Evolutionary conservation across 2,329 filamentous ascomycete species (phyloP).

Genomic region (Curvularia eragrostidis): DNA sequence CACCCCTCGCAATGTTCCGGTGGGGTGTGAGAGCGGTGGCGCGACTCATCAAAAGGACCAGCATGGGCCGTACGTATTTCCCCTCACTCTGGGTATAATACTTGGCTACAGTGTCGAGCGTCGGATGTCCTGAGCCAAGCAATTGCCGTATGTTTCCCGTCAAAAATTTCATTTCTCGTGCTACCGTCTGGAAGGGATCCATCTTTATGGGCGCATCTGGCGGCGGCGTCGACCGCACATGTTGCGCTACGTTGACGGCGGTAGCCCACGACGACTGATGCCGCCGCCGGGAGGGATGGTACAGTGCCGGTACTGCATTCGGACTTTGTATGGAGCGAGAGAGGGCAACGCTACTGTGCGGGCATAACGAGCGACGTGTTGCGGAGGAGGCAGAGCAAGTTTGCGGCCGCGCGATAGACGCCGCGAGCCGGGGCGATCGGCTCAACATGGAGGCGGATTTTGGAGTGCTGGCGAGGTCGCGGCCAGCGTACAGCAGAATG

Average conservation of each 20-base stretch:
- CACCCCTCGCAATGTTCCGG: constrained; percentile 24
- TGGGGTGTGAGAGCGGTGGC: constrained; percentile 84
- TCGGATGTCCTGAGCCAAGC: constrained; percentile 92
- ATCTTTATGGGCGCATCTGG: constrained; percentile 73
- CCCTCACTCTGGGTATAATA: constrained; percentile 98
- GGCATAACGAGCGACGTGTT: constrained; percentile 36
- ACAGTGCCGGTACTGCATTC: constrained; percentile 32
- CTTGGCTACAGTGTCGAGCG: constrained; percentile 92
- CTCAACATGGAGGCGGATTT: constrained; percentile 37
- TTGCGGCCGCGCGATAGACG: constrained; percentile 37
- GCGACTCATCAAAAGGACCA: constrained; percentile 95
- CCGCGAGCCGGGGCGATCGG: constrained; percentile 46
- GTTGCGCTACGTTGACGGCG: constrained; percentile 70
- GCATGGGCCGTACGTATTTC: constrained; percentile 92
- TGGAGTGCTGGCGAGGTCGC: not conserved
- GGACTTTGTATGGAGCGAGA: constrained; percentile 8
- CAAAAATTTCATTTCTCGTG: constrained; percentile 95
- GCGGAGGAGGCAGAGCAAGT: constrained; percentile 22
- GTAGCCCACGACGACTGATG: constrained; percentile 75
- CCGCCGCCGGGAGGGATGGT: constrained; percentile 53
- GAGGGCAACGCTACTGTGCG: constrained; percentile 20
- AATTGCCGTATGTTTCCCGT: constrained; percentile 92
- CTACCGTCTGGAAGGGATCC: constrained; percentile 87
- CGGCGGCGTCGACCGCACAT: constrained; percentile 70
- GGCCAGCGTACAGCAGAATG: constrained; percentile 1